Conservation (phyloP, 2,329 filamentous ascomycete genomes). For the Aspergillus alliaceus region DNA sequence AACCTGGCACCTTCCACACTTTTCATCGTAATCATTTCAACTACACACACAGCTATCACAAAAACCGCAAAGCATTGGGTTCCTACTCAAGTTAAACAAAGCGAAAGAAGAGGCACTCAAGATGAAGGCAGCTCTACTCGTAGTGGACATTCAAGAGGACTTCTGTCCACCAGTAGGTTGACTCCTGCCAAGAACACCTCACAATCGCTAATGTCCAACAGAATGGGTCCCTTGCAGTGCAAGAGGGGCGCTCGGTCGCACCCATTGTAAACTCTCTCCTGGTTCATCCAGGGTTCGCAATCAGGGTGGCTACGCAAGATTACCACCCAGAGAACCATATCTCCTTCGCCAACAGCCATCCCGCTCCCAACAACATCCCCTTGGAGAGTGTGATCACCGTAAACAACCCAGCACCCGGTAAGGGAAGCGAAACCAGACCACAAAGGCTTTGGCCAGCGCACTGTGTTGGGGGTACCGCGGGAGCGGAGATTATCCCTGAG, state of each 20-base stretch:
- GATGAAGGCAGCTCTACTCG: constrained; percentile 58
- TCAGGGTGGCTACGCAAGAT: constrained; percentile 87
- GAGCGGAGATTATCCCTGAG: constrained; percentile 72
- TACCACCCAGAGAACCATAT: constrained; percentile 81
- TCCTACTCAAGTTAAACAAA: no score
- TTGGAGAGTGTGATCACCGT: constrained; percentile 68
- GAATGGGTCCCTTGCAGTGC: constrained; percentile 84
- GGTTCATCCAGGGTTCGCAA: constrained; percentile 61
- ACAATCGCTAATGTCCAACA: constrained; percentile 36
- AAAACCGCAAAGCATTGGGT: no score
- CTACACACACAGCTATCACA: no score
- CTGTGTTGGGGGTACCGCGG: constrained; percentile 74
- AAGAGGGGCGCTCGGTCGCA: constrained; percentile 68
- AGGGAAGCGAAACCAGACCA: constrained; percentile 62
- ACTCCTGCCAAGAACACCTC: background rate
- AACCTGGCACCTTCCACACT: background rate
- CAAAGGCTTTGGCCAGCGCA: constrained; percentile 86
- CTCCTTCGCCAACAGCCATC: constrained; percentile 84
- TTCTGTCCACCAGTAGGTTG: constrained; percentile 81
- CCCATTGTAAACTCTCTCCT: constrained; percentile 74
- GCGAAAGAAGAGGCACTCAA: background rate
- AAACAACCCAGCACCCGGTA: constrained; percentile 44
- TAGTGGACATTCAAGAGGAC: constrained; percentile 91
- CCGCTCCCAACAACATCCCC: constrained; percentile 60
- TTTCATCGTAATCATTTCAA: background rate